Conservation (phyloP, 2,329 filamentous ascomycete species). For the Aspergillus intermedius region DNA sequence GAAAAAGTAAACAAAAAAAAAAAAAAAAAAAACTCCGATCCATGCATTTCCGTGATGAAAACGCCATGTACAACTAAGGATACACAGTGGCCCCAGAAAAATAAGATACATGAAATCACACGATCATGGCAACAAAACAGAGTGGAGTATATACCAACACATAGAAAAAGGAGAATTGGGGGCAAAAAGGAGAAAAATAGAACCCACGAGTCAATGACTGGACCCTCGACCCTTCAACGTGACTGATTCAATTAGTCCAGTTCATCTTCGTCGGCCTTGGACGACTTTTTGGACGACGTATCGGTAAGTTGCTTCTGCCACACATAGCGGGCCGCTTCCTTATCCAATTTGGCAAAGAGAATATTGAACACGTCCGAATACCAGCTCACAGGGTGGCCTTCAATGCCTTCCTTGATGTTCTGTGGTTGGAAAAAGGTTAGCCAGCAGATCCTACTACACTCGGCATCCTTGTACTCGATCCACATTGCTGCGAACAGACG, state of each 20-base stretch:
- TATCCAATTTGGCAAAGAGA: conserved; percentile 77
- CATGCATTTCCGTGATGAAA: conserved; percentile 28
- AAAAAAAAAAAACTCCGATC: conserved; percentile 20
- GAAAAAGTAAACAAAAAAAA: conserved; percentile 4
- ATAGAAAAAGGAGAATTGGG: background rate
- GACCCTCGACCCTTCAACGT: background rate
- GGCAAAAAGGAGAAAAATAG: background rate
- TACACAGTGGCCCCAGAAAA: conserved; percentile 6
- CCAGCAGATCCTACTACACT: conserved; percentile 13
- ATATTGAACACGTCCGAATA: conserved; percentile 89
- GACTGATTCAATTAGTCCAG: conserved; percentile 16
- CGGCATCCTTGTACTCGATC: no score
- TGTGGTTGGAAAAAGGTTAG: conserved; percentile 33
- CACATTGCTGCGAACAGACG: no score
- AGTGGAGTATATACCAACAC: conserved; percentile 14
- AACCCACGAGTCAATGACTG: background rate
- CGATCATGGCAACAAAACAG: conserved; percentile 7
- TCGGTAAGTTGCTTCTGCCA: conserved; percentile 61
- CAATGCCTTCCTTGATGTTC: conserved; percentile 97
- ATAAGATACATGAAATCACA: conserved; percentile 11
- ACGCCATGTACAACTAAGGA: conserved; percentile 22
- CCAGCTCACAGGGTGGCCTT: conserved; percentile 87
- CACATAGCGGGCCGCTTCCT: conserved; percentile 60
- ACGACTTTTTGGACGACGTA: conserved; percentile 50
- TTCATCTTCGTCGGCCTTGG: conserved; percentile 19